Evolutionary conservation across 2,329 filamentous ascomycete species (phyloP).

Genomic region (Aspergillus fumigatus): DNA sequence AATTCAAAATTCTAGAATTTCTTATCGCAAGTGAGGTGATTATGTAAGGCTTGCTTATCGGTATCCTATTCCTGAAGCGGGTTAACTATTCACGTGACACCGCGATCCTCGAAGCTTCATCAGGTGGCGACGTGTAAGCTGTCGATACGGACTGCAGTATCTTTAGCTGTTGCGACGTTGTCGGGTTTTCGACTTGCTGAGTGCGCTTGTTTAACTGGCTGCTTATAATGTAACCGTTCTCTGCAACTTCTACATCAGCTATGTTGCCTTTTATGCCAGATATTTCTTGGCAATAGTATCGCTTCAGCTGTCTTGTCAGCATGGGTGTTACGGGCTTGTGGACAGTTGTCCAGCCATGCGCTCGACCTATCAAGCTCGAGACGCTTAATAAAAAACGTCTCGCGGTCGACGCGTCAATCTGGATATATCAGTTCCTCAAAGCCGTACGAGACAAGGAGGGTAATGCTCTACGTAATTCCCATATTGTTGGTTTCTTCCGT

Average conservation of each 20-base stretch:
- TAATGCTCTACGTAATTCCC: constrained; percentile 90
- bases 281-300: background rate
- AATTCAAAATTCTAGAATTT: constrained; percentile 15
- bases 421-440: constrained; percentile 99
- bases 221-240: background rate
- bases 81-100: constrained; percentile 16
- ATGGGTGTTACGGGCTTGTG: constrained; percentile 99
- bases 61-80: constrained; percentile 14
- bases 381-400: constrained; percentile 94
- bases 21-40: constrained; percentile 12
- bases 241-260: background rate
- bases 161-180: background rate
- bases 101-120: constrained; percentile 11
- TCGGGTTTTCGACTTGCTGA: background rate
- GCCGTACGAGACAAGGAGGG: constrained; percentile 98
- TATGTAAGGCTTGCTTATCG: constrained; percentile 13
- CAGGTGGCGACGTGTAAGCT: constrained; percentile 12
- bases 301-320: constrained; percentile 7
- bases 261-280: background rate
- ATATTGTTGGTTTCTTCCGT: constrained; percentile 96
- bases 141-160: background rate
- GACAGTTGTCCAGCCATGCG: constrained; percentile 92
- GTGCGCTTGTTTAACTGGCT: background rate
- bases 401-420: constrained; percentile 96
- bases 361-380: constrained; percentile 91